Evolutionary conservation across 192 early-diverging fungal genomes (phyloP), one percentile per base, ranked within the genome.

Genomic region (Backusella liffmaniae): DNA sequence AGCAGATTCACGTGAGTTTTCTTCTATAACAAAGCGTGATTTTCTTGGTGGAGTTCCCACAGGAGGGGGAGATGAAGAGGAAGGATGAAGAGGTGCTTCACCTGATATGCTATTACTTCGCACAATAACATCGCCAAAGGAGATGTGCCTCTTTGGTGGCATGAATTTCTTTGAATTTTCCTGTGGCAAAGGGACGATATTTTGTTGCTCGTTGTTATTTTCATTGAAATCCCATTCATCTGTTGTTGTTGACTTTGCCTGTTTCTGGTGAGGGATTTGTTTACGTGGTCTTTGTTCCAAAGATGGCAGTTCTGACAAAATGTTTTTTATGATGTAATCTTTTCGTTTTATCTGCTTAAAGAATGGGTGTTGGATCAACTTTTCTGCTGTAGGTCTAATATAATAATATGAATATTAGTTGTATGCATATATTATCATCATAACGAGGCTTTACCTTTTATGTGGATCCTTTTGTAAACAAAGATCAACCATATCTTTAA

Each of bases 401-500:
- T 62, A 53, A 21, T 9, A 62, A 62, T 12, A 42, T 8, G 5
- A 16, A 44, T 36, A 32, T 67, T 4, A 37, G 37, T 15, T 12
- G 41, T 7, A 29, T 32, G 32, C 32, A 1, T 32, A 32, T 32
- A 32, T 32, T 32, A 4, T 12, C 1, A 29, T 26, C 4, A 9
- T 29, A 2, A 62, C 3, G 8, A 62, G 23, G 3, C 23, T 29
- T 62, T 29, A 86, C 88, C 88, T 82, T 79, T 92, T 92, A 9
- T 82, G 75, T 7, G 95, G 93, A 75, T 95, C 93, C 70, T 95
- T 95, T 44, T 90, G 81, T 35, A 96, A 80, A 84, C 95, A 95
- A 29, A 70, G 34, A 77, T 96, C 95, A 65, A 96, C 93, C 91
- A 96, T 91, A 36, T 96, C 95, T 79, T 95, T 95, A 59, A 95